Base-by-base conservation (phyloP, 345 rosid species). In the Conringia planisiliqua region DNA sequence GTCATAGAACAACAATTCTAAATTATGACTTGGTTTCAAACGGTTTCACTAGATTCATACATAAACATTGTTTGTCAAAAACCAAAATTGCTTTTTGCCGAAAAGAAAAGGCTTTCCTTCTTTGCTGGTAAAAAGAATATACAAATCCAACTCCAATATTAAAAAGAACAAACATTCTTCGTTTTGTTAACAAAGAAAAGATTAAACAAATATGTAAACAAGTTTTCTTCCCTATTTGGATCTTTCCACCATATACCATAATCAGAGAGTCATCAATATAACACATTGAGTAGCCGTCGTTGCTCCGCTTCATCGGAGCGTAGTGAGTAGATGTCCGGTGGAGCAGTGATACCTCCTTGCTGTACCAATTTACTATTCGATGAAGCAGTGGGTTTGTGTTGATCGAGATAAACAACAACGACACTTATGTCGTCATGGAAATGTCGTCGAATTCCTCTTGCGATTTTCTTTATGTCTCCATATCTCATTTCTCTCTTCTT, bases 371-470 rank as follows among this genome's bases (percentile, higher is more conserved):
- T 82, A 35, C 74, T 12, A 10, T 35, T 50, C 0, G 83, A 16
- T 16, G 84, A 59, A 70, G 57, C 26, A 51, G 65, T 63, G 3
- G 74, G 0, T 65, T 73, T 82, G 0, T 80, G 79, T 73, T 87
- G 92, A 70, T 93, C 97, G 7, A 91, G 90, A 60, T 85, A 90
- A 35, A 90, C 80, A 27, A 90, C 96, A 42, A 90, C 55, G 62
- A 88, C 96, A 0, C 90, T 90, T 43, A 90, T 86, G 57, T 90
- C 93, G 7, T 90, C 96, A 10, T 90, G 93, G 72, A 88, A 90
- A 80, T 90, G 90, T 4, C 96, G 88, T 73, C 96, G 81, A 65
- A 83, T 55, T 39, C 96, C 96, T 73, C 47, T 86, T 20, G 80
- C 80, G 0, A 90, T 83, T 62, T 85, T 85, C 81, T 79, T 84